Percentiles rank a stretch among this genome's conserved stretches.
Evolutionary conservation across 2,329 filamentous ascomycete species (phyloP).

Genomic region (Calonectria fujianensis): DNA sequence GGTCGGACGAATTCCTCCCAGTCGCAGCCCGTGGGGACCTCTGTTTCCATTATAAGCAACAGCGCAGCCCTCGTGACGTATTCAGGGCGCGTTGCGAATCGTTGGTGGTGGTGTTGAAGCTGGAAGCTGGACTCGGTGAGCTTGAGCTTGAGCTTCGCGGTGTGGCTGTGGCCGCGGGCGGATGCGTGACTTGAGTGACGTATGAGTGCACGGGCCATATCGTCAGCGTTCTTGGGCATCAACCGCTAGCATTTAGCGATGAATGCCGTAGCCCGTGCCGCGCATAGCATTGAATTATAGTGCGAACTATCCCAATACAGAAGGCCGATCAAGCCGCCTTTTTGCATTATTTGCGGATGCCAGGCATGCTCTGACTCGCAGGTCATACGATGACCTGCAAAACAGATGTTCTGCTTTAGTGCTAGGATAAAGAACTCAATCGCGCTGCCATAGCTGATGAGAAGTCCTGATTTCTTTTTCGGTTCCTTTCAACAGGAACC

Average conservation of each 20-base stretch:
- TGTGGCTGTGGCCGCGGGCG: constrained; percentile 17
- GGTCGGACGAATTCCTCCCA: constrained; percentile 51
- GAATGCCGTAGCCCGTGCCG: neutral
- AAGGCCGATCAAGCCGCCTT: neutral
- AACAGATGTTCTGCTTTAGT: neutral
- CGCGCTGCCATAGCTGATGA: neutral
- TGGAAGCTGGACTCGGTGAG: constrained; percentile 21
- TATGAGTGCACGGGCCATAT: constrained; percentile 35
- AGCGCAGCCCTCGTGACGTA: constrained; percentile 23
- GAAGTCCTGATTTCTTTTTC: neutral
- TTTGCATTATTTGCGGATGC: constrained; percentile 3
- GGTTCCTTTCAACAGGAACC: neutral
- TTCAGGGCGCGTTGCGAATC: constrained; percentile 2
- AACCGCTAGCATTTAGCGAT: neutral
- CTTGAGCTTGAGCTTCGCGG: constrained; percentile 21
- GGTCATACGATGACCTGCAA: neutral
- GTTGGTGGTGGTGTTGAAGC: constrained; percentile 1
- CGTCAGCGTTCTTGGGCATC: constrained; percentile 18
- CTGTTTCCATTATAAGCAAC: constrained; percentile 30
- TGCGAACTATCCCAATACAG: constrained; percentile 5
- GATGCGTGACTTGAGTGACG: constrained; percentile 39
- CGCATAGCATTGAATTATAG: constrained; percentile 4
- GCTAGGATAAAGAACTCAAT: neutral
- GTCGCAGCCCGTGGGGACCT: constrained; percentile 50
- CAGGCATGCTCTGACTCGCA: neutral